phyloP scores from a whole-genome alignment of 2,329 filamentous ascomycete species.

The Pseudogymnoascus sp. region DNA sequence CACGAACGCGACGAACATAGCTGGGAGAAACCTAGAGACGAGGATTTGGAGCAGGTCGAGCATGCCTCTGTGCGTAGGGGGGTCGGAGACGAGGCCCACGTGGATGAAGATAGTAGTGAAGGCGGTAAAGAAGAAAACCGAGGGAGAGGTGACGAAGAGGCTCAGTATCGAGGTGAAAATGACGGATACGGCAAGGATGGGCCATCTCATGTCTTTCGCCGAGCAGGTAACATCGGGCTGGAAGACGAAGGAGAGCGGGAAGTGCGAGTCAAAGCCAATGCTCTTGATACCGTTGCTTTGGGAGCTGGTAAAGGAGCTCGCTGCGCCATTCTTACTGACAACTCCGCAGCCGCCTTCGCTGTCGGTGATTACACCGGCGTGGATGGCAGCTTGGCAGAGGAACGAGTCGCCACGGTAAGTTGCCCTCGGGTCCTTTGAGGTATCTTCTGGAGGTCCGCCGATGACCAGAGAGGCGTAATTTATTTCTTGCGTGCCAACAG shows the following conservation, averaged over 20 bases:
- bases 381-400: conserved; percentile 78
- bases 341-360: conserved; percentile 74
- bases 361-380: conserved; percentile 71
- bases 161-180: conserved; percentile 72
- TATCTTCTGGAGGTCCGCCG: conserved; percentile 51
- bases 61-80: conserved; percentile 62
- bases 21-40: conserved; percentile 76
- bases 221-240: conserved; percentile 57
- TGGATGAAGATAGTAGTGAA: conserved; percentile 85
- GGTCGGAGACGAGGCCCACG: conserved; percentile 82
- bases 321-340: conserved; percentile 64
- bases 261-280: conserved; percentile 76
- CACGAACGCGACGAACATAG: conserved; percentile 79
- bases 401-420: conserved; percentile 86
- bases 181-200: conserved; percentile 72
- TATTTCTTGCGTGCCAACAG: conserved; percentile 64
- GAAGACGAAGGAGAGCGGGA: conserved; percentile 82
- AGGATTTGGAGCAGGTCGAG: conserved; percentile 69
- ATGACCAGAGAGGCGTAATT: conserved; percentile 60
- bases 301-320: conserved; percentile 55
- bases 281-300: conserved; percentile 70
- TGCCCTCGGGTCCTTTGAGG: conserved; percentile 35
- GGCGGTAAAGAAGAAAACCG: conserved; percentile 75
- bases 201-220: conserved; percentile 76
- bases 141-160: conserved; percentile 71